Conservation (phyloP, 176 grass and related monocot genomes). For the Cenchrus purpureus region DNA sequence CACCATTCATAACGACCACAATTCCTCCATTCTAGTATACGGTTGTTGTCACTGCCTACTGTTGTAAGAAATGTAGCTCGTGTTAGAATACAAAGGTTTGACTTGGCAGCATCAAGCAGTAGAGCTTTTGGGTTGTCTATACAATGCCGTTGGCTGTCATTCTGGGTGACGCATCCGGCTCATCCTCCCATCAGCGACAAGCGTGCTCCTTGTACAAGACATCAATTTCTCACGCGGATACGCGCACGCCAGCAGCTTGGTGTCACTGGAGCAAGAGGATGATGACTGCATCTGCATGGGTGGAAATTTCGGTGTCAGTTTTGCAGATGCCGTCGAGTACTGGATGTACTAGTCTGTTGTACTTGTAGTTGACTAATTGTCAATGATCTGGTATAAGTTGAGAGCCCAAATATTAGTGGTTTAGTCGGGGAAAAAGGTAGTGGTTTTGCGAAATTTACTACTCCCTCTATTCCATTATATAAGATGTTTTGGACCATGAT, state of each 20-base stretch:
- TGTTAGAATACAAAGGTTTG: background rate
- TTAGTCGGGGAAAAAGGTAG: no score
- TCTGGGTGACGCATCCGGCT: background rate
- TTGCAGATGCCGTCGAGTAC: background rate
- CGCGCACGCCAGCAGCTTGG: background rate
- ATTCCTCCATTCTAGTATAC: background rate
- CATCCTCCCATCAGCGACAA: background rate
- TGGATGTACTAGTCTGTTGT: no score
- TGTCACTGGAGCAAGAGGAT: background rate
- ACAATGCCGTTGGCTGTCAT: background rate
- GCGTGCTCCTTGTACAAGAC: background rate
- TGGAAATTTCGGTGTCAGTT: background rate
- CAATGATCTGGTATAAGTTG: no score
- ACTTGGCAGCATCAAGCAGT: no score
- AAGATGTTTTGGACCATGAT: no score
- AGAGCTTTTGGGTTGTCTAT: no score
- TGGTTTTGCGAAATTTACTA: no score
- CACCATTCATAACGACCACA: conserved; percentile 32
- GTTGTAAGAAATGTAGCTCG: background rate
- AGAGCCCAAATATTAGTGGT: no score
- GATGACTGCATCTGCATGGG: background rate
- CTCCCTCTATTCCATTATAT: no score
- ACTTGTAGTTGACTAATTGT: background rate
- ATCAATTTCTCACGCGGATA: background rate
- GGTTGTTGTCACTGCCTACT: background rate